Evolutionary conservation across 2,329 filamentous ascomycete species (phyloP).

Genomic region (Blastomyces emzantsi): DNA sequence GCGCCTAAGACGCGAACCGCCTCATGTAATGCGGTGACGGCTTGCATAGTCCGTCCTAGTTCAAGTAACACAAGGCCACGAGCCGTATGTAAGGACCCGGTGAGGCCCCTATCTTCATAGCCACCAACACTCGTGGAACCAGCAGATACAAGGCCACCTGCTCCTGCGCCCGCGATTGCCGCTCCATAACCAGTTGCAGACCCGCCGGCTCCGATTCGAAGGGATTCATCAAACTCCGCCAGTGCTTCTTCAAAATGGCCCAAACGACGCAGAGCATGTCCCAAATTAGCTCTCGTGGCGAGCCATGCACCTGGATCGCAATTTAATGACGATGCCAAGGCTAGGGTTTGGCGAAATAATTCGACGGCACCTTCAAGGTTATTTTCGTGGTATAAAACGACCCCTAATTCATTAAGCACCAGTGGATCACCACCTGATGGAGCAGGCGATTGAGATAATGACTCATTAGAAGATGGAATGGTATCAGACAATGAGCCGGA

Average conservation of each 20-base stretch:
- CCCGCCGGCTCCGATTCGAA: constrained; percentile 66
- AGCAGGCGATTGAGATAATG: constrained; percentile 46
- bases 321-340: constrained; percentile 69
- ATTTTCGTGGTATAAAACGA: constrained; percentile 91
- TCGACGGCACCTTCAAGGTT: constrained; percentile 64
- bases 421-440: constrained; percentile 58
- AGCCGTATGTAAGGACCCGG: constrained; percentile 40
- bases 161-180: constrained; percentile 38
- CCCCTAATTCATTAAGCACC: constrained; percentile 88
- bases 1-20: constrained; percentile 40
- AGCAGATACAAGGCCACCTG: constrained; percentile 28
- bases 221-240: constrained; percentile 74
- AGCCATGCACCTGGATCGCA: constrained; percentile 76
- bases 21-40: constrained; percentile 74
- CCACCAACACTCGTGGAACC: constrained; percentile 35
- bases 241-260: constrained; percentile 63
- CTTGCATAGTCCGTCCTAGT: constrained; percentile 62
- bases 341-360: constrained; percentile 68
- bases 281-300: constrained; percentile 77
- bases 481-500: constrained; percentile 31
- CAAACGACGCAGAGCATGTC: constrained; percentile 71
- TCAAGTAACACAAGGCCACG: constrained; percentile 77
- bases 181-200: constrained; percentile 70
- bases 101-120: constrained; percentile 39
- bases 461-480: constrained; percentile 20